Conservation (phyloP, 2,329 filamentous ascomycete species). For the Chaetomium strumarium region DNA sequence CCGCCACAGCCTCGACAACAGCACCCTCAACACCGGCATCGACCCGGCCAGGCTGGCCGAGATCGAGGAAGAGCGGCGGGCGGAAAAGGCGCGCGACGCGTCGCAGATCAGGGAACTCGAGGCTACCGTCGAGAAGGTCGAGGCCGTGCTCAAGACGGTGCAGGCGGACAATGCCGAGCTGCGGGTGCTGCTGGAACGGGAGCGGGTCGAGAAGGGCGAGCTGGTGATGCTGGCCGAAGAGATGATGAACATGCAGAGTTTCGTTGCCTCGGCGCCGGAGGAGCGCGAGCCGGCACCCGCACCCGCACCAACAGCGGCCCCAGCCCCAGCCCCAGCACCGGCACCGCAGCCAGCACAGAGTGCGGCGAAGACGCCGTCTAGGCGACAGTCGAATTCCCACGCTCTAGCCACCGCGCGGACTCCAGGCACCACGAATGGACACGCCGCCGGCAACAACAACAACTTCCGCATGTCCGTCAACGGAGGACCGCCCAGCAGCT, state of each 20-base stretch:
- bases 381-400: slow-evolving; percentile 11
- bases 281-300: slow-evolving; percentile 27
- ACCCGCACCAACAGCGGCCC: slow-evolving; percentile 30
- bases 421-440: background rate
- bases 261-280: slow-evolving; percentile 24
- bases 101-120: slow-evolving; percentile 64
- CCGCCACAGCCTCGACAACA: slow-evolving; percentile 58
- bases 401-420: background rate
- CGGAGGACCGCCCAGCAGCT: slow-evolving; percentile 12
- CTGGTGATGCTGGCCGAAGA: slow-evolving; percentile 76
- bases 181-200: slow-evolving; percentile 60
- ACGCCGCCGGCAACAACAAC: slow-evolving; percentile 4
- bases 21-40: slow-evolving; percentile 43
- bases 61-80: slow-evolving; percentile 47
- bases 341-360: background rate
- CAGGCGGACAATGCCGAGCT: slow-evolving; percentile 64
- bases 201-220: slow-evolving; percentile 78
- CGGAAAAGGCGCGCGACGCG: slow-evolving; percentile 57
- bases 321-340: slow-evolving; percentile 16
- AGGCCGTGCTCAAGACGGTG: slow-evolving; percentile 64
- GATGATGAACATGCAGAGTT: slow-evolving; percentile 63
- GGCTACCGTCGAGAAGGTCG: slow-evolving; percentile 68
- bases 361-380: slow-evolving; percentile 15
- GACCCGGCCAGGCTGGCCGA: slow-evolving; percentile 39
- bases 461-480: slow-evolving; percentile 48